Evolutionary conservation across 805 yeast genomes (phyloP).

Genomic region (Candida ponderosae): DNA sequence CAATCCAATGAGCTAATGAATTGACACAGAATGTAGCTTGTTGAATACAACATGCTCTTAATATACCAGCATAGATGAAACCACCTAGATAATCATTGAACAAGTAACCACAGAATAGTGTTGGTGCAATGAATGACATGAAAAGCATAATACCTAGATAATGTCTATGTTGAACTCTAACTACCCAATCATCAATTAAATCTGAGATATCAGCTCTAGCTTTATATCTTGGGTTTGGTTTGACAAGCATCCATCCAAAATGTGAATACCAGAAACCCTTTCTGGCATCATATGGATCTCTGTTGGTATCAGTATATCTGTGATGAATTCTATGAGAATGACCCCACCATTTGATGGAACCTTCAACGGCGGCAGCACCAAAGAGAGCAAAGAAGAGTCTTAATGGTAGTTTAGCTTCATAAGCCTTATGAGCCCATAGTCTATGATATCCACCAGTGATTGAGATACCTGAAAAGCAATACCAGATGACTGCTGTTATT

Average conservation of each 20-base stretch:
- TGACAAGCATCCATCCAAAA: slow-evolving; percentile 78
- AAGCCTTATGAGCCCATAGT: slow-evolving; percentile 71
- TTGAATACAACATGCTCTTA: slow-evolving; percentile 64
- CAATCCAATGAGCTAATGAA: slow-evolving; percentile 82
- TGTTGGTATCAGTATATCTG: slow-evolving; percentile 73
- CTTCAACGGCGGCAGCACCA: slow-evolving; percentile 80
- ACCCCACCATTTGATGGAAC: slow-evolving; percentile 87
- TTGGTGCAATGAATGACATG: slow-evolving; percentile 57
- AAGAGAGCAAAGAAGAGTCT: slow-evolving; percentile 63
- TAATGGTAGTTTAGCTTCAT: slow-evolving; percentile 52
- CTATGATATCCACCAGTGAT: slow-evolving; percentile 85
- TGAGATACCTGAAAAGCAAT: slow-evolving; percentile 60
- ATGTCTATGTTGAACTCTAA: slow-evolving; percentile 75
- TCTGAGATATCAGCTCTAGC: slow-evolving; percentile 84
- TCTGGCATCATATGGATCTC: slow-evolving; percentile 86
- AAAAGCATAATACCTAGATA: slow-evolving; percentile 55
- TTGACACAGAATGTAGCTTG: slow-evolving; percentile 85
- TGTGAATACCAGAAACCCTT: slow-evolving; percentile 79
- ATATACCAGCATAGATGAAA: slow-evolving; percentile 65
- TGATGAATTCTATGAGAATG: slow-evolving; percentile 83
- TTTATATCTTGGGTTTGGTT: slow-evolving; percentile 74
- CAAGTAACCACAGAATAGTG: slow-evolving; percentile 42
- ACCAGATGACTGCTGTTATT: slow-evolving; percentile 40
- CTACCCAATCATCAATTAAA: slow-evolving; percentile 71
- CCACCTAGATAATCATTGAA: slow-evolving; percentile 68